Evolutionary conservation across 495 filamentous ascomycete genomes (phyloP).

Genomic region (Penicillium cinerascens): DNA sequence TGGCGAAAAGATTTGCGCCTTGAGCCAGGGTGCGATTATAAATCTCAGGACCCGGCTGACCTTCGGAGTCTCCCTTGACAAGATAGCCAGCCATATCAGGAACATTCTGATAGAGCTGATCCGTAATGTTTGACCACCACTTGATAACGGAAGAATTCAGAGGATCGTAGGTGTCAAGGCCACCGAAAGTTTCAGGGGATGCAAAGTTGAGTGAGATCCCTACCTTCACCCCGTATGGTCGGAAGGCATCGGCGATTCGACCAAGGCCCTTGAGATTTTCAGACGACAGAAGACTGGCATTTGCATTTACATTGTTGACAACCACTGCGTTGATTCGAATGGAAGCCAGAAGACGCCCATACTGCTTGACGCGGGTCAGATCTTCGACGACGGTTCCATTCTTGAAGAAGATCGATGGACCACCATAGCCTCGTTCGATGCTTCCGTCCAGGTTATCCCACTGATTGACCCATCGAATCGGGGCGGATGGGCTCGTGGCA

Average conservation of each 20-base stretch:
- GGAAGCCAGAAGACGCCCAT: slow-evolving; percentile 66
- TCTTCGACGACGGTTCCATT: slow-evolving; percentile 53
- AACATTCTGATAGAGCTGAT: slow-evolving; percentile 54
- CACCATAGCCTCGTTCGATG: slow-evolving; percentile 68
- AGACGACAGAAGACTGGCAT: slow-evolving; percentile 51
- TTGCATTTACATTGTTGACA: slow-evolving; percentile 73
- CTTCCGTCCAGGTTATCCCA: slow-evolving; percentile 73
- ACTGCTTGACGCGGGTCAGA: slow-evolving; percentile 55
- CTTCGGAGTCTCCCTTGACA: slow-evolving; percentile 72
- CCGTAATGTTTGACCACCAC: slow-evolving; percentile 60
- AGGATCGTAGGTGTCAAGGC: slow-evolving; percentile 61
- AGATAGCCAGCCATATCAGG: slow-evolving; percentile 69
- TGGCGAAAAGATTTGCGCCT: slow-evolving; percentile 68
- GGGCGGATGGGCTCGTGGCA: slow-evolving; percentile 55
- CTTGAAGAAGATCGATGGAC: slow-evolving; percentile 65
- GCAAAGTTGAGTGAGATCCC: slow-evolving; percentile 67
- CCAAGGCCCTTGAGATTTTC: slow-evolving; percentile 59
- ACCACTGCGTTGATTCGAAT: slow-evolving; percentile 63
- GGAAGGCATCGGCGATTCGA: slow-evolving; percentile 59
- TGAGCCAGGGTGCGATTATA: slow-evolving; percentile 68
- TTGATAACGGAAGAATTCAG: slow-evolving; percentile 54
- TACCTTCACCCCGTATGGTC: slow-evolving; percentile 64
- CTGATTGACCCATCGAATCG: slow-evolving; percentile 68
- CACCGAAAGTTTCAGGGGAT: slow-evolving; percentile 55
- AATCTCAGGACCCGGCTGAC: slow-evolving; percentile 64